Base-by-base conservation (phyloP, 2,329 filamentous ascomycete genomes). In the Fusarium equiseti region DNA sequence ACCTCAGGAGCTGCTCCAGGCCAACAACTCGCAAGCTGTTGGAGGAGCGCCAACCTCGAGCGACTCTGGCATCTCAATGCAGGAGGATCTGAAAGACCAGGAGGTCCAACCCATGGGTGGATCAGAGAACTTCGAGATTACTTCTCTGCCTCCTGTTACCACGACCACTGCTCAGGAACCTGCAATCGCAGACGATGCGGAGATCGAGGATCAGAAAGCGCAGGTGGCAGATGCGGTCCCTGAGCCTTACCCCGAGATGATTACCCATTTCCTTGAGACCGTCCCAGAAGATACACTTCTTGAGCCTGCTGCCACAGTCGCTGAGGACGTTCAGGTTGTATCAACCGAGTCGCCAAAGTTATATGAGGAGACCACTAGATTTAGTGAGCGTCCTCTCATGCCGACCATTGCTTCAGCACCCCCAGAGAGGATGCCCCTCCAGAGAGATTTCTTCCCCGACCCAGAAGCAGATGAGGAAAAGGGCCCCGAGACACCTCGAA, bases 31-130 rank as follows among this genome's bases (percentile, higher is more conserved):
- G 18, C 46, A 24, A 24, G 31, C 35, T 35, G 40, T 50, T 6
- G 52, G 60, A 38, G 48, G 50, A 54, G 61, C 61, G 11, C 57
- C 65, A 42, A 55, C 53, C 44, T 73, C 66, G 11, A 72, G 64
- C 18, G 72, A 75, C 53, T 75, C 73, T 51, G 74, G 64, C 18
- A 67, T 75, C 43, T 69, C 66, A 9, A 63, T 75, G 62, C 60
- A 66, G 18, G 73, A 71, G 20, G 53, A 70, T 38, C 24, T 35
- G 8, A 74, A 70, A 44, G 64, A 74, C n/a, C 50, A 61, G 18
- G 48, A 68, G 32, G 24, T 22, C 27, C 59, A 64, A 24, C 35
- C 49, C 27, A 18, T 45, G 26, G 40, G 13, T 24, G 55, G 54
- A 38, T 56, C 40, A 29, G 60, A 74, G 26, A 26, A 53, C 29